These are phyloP conservation scores for Cyclotella kingstonii DNA, from an alignment of 108 stramenopile species.

Conservation along the genomic window DNA sequence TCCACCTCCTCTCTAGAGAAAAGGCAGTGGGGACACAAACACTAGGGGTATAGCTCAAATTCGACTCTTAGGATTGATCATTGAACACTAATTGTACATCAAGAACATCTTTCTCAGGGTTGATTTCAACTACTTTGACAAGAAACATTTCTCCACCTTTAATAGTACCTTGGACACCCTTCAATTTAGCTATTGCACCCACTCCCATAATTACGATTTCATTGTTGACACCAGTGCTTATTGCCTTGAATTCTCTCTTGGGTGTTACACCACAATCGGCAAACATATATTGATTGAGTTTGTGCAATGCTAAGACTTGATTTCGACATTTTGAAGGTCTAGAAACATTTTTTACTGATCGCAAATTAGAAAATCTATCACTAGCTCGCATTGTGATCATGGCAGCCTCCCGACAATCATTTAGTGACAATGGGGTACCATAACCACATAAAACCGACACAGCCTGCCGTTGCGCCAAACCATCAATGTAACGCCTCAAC, in stretches of 20 bases:
- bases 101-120: slow-evolving; percentile 51
- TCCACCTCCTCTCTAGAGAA: no score
- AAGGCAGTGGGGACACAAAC: background rate
- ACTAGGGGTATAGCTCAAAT: background rate
- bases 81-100: slow-evolving; percentile 38
- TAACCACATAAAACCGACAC: slow-evolving; percentile 67
- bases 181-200: slow-evolving; percentile 50
- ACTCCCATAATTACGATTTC: slow-evolving; percentile 64
- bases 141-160: slow-evolving; percentile 52
- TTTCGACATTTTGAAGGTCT: slow-evolving; percentile 11
- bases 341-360: slow-evolving; percentile 32
- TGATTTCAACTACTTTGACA: slow-evolving; percentile 52
- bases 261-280: slow-evolving; percentile 24
- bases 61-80: no score
- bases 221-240: slow-evolving; percentile 63
- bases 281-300: slow-evolving; percentile 34
- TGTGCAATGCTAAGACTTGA: slow-evolving; percentile 40
- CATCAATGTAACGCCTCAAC: slow-evolving; percentile 81
- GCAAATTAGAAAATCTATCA: slow-evolving; percentile 50
- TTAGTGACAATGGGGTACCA: slow-evolving; percentile 54
- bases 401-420: slow-evolving; percentile 61
- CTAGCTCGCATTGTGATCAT: slow-evolving; percentile 47
- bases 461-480: slow-evolving; percentile 73
- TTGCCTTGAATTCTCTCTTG: slow-evolving; percentile 37
- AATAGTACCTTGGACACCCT: slow-evolving; percentile 55